Evolutionary conservation across 2,329 filamentous ascomycete genomes (phyloP), one percentile per base, ranked within the genome.

Genomic region (Talaromyces piceae): DNA sequence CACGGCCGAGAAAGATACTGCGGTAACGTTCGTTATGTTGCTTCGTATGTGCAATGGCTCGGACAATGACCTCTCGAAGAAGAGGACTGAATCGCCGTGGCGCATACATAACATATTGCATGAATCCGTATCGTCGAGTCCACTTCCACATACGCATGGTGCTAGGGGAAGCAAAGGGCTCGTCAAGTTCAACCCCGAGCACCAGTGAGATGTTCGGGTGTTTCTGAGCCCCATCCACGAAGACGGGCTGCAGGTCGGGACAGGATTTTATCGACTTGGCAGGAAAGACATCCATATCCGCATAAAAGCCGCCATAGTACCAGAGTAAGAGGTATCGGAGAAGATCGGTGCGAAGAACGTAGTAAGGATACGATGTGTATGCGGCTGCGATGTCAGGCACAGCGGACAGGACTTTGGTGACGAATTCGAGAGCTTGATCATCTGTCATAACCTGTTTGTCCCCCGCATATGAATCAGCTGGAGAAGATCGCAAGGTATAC

Each of bases 331-430:
- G 56, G 41, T 68, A 69, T 13, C 66, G 65, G 11, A 72, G 55
- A 57, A 72, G 20, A 66, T 83, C 39, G 73, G 82, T 37, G 74
- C 80, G 4, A 64, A 74, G 53, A 63, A 78, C 55, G 67, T 76
- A 12, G 71, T 84, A 57, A 0, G 65, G 65, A 27, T 66, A 67
- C 31, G 62, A 61, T 27, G 61, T 54, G 52, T 66, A 68, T 3
- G 62, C 26, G 1, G 39, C 52, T 16, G 55, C 53, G 6, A 68
- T 57, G 3, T 62, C 61, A 3, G 65, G 65, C 3, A 67, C 52
- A 4, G 60, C 54, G 3, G 57, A 54, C 5, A 64, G 47, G 13
- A 57, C 57, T 5, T 58, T 49, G 8, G 51, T 57, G 12, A 67
- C 54, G 41, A 66, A 64, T 27, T 59, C 54, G 12, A 59, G 53